These are phyloP conservation scores for Xylaria castorea DNA, from an alignment of 495 filamentous ascomycete genomes.

Conservation along the genomic window DNA sequence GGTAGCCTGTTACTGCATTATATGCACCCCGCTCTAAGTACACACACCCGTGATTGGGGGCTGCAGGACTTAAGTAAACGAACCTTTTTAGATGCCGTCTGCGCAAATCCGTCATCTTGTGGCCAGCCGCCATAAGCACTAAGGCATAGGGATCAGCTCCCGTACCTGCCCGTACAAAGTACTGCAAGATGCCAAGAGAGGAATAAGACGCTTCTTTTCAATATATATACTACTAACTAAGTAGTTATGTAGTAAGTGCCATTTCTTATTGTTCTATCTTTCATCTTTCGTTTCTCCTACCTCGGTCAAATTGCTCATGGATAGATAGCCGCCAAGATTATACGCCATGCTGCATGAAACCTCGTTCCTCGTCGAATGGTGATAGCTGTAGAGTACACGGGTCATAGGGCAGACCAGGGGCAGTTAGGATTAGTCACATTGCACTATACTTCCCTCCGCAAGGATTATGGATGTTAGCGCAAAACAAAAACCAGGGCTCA, in stretches of 20 bases:
- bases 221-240: no score
- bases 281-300: background rate
- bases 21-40: slow-evolving; percentile 1
- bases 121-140: background rate
- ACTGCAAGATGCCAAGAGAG: background rate
- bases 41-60: background rate
- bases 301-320: background rate
- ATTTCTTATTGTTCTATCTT: background rate
- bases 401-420: no score
- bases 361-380: background rate
- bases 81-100: background rate
- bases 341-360: background rate
- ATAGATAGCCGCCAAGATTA: background rate
- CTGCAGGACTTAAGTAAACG: background rate
- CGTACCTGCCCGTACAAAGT: background rate
- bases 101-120: background rate
- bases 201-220: background rate
- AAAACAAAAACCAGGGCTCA: no score
- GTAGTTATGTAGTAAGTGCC: background rate
- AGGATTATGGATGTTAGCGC: no score
- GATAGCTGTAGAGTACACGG: background rate
- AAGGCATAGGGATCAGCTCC: background rate
- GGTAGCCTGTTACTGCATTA: background rate
- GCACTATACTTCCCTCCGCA: background rate
- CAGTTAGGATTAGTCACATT: background rate